Percentiles rank a stretch among this genome's conserved stretches.
phyloP scores from a whole-genome alignment of 2,329 filamentous ascomycete species.

The Pestalotiopsis sp. region DNA sequence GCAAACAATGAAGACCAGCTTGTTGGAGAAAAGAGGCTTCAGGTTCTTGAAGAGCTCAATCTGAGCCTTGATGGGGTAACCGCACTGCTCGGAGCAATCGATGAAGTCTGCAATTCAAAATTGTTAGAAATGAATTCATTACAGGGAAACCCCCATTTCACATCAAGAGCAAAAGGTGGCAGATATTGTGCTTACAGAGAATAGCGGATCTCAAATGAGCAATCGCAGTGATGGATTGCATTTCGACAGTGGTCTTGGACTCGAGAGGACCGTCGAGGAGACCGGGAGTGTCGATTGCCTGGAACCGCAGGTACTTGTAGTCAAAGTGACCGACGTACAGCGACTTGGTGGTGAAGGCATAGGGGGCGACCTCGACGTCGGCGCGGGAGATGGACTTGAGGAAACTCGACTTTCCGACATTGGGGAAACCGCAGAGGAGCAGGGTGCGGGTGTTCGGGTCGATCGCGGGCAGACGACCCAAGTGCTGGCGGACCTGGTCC shows the following conservation, averaged over 20 bases:
- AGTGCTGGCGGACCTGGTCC: conserved; percentile 94
- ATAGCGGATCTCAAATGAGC: conserved; percentile 94
- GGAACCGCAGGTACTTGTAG: conserved; percentile 83
- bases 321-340: conserved; percentile 98
- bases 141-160: not conserved
- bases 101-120: conserved; percentile 67
- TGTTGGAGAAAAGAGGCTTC: conserved; percentile 95
- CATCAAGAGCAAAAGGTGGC: not conserved
- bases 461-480: conserved; percentile 96
- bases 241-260: conserved; percentile 99
- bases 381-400: conserved; percentile 88
- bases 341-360: conserved; percentile 97
- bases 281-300: conserved; percentile 92
- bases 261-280: conserved; percentile 96
- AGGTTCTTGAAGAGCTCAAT: conserved; percentile 96
- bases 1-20: conserved; percentile 93
- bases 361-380: conserved; percentile 96
- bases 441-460: conserved; percentile 97
- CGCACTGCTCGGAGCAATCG: conserved; percentile 71
- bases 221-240: conserved; percentile 98
- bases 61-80: conserved; percentile 90
- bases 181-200: conserved; percentile 50
- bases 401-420: conserved; percentile 97
- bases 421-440: conserved; percentile 96
- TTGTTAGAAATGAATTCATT: not conserved